Evolutionary conservation across 176 grass and related monocot genomes (phyloP).

Genomic region (Avena eriantha): DNA sequence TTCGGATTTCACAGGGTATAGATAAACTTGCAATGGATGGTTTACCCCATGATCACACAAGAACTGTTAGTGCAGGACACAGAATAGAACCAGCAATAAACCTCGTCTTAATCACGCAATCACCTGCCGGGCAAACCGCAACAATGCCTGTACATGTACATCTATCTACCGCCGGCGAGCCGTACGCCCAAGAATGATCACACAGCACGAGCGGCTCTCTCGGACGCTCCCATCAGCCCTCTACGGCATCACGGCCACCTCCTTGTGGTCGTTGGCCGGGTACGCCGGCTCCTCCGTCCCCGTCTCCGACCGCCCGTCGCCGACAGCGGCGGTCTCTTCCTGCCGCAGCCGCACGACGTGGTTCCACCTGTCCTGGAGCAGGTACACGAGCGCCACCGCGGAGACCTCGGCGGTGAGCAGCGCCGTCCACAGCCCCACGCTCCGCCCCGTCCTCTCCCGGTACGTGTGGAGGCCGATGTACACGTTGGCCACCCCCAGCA

Average conservation of each 20-base stretch:
- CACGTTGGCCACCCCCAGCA: constrained; percentile 75
- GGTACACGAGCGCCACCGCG: constrained; percentile 65
- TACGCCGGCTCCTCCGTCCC: constrained; percentile 46
- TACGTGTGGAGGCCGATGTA: constrained; percentile 88
- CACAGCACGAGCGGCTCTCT: background rate
- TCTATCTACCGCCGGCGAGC: background rate
- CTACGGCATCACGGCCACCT: constrained; percentile 43
- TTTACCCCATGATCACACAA: no score
- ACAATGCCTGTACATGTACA: background rate
- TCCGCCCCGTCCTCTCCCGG: constrained; percentile 65
- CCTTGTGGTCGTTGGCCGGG: constrained; percentile 59
- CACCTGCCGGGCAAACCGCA: background rate
- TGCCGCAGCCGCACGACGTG: constrained; percentile 57
- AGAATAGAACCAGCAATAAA: background rate
- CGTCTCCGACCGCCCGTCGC: constrained; percentile 51
- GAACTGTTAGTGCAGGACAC: no score
- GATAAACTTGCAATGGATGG: no score
- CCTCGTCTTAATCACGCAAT: background rate
- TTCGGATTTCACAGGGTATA: no score
- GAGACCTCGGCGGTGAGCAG: constrained; percentile 81
- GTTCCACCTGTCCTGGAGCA: constrained; percentile 87
- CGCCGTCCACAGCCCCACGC: constrained; percentile 65
- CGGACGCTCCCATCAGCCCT: background rate
- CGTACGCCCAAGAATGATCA: background rate
- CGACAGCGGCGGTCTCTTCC: constrained; percentile 38